Evolutionary conservation across 1,284 basidiomycete species (phyloP), one percentile per base, ranked within the genome.

Genomic region (Pseudozyma thailandica): DNA sequence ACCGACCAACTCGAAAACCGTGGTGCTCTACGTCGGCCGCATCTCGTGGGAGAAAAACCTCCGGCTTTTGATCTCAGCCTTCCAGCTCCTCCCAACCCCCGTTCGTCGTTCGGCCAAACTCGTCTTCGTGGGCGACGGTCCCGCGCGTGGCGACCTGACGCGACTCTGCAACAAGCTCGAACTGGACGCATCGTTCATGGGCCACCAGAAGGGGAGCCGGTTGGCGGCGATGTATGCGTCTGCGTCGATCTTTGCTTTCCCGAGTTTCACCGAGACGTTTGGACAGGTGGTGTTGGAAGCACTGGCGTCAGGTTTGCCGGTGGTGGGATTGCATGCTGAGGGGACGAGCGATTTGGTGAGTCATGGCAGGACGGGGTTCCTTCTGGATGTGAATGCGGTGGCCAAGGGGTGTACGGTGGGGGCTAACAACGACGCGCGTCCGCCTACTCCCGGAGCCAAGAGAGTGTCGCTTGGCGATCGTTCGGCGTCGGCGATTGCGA

Each of bases 1-100:
- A 23, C 44, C 61, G 2, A 30, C n/a, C 15, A 59, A 75, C 69
- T 78, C 63, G 54, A 79, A 74, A 52, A 76, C 70, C 13, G 83
- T 84, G 28, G 70, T 85, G 3, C 83, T 84, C 18, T 85, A 84
- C 64, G 84, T 84, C 52, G 84, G 83, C 23, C 79, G 83, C 20
- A 80, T 85, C 41, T 86, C 85, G 3, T 87, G 86, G 86, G 87
- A 88, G 78, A 88, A 88, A 82, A 88, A 88, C 74, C 84, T 88
- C 3, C 82, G 85, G n/a, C 83, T 88, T 6, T 82, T 88, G 6
- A 84, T 88, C 46, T 83, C 85, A 47, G 85, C 87, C 1, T 86
- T 86, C 73, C 71, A 77, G 6, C 61, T 81, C 6, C 78, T 87
- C 4, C 74, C 79, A 1, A 50, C 45, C 50, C 18, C 77, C 55